Percentiles rank a stretch among this genome's conserved stretches.
Evolutionary conservation across 2,329 filamentous ascomycete species (phyloP).

Genomic region (Talaromyces rugulosus): DNA sequence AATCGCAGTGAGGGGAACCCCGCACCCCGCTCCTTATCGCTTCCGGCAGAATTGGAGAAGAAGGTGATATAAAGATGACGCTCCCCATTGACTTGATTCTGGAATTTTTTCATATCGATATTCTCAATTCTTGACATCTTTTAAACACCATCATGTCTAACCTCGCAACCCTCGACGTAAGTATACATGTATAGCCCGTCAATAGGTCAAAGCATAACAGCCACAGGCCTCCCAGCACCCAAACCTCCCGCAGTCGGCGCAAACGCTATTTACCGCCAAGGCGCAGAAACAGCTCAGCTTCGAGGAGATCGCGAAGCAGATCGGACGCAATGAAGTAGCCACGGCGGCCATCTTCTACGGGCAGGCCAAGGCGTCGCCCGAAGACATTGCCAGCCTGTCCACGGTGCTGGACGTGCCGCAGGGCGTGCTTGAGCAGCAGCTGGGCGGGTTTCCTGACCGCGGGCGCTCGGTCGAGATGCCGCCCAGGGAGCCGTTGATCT

Average conservation of each 20-base stretch:
- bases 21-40: slow-evolving; percentile 2
- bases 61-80: not conserved
- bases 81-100: not conserved
- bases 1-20: not conserved
- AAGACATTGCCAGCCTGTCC: slow-evolving; percentile 66
- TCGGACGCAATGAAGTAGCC: slow-evolving; percentile 78
- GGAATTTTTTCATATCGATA: not conserved
- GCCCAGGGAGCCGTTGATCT: slow-evolving; percentile 79
- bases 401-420: slow-evolving; percentile 59
- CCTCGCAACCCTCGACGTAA: slow-evolving; percentile 42
- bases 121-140: not conserved
- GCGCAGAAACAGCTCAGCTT: slow-evolving; percentile 71
- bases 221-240: slow-evolving; percentile 36
- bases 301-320: slow-evolving; percentile 66
- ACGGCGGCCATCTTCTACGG: slow-evolving; percentile 89
- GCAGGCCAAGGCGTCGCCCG: slow-evolving; percentile 67
- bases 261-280: slow-evolving; percentile 77
- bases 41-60: not conserved
- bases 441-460: slow-evolving; percentile 74
- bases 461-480: slow-evolving; percentile 78
- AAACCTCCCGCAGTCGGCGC: slow-evolving; percentile 66
- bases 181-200: slow-evolving; percentile 3
- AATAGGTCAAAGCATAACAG: not conserved
- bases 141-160: slow-evolving; percentile 28
- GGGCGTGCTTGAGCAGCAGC: slow-evolving; percentile 55